These are phyloP conservation scores for Allomyces arbusculus DNA, from an alignment of 192 early-diverging fungal genomes.

Conservation along the genomic window DNA sequence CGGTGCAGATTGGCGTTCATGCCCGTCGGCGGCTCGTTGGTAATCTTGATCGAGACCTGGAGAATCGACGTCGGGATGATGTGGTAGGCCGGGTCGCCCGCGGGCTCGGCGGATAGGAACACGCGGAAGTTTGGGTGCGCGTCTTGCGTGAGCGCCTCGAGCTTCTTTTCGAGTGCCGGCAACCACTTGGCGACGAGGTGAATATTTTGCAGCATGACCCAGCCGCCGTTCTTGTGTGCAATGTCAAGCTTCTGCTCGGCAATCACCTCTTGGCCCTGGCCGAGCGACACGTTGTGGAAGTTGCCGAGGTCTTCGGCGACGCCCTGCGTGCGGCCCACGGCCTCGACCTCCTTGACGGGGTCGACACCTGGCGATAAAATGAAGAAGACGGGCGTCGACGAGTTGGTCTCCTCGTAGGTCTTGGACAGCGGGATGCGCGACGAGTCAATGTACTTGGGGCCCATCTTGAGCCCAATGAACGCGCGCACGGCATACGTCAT, in stretches of 20 bases:
- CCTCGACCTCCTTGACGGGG: conserved; percentile 81
- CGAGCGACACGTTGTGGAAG: conserved; percentile 84
- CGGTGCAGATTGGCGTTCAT: conserved; percentile 85
- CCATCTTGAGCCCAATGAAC: conserved; percentile 45
- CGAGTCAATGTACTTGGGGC: conserved; percentile 33
- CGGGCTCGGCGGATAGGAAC: conserved; percentile 92
- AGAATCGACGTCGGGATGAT: conserved; percentile 82
- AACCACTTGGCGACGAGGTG: conserved; percentile 89
- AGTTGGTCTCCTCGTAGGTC: conserved; percentile 45
- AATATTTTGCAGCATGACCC: conserved; percentile 97
- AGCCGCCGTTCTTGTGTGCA: conserved; percentile 64
- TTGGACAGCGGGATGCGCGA: conserved; percentile 15
- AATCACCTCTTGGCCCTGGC: conserved; percentile 63
- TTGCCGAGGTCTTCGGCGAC: conserved; percentile 30
- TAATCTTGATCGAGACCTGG: conserved; percentile 66
- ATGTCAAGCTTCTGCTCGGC: conserved; percentile 75
- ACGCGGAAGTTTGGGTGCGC: conserved; percentile 69
- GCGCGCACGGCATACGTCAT: conserved; percentile 69
- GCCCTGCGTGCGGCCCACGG: conserved; percentile 46
- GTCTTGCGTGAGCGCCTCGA: conserved; percentile 23
- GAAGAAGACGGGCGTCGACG: conserved; percentile 67
- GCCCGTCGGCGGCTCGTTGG: conserved; percentile 91
- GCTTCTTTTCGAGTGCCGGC: conserved; percentile 79
- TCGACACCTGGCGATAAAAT: conserved; percentile 89
- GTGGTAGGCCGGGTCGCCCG: conserved; percentile 28